Base-by-base conservation (phyloP, 495 filamentous ascomycete genomes). In the Tuber indicum region DNA sequence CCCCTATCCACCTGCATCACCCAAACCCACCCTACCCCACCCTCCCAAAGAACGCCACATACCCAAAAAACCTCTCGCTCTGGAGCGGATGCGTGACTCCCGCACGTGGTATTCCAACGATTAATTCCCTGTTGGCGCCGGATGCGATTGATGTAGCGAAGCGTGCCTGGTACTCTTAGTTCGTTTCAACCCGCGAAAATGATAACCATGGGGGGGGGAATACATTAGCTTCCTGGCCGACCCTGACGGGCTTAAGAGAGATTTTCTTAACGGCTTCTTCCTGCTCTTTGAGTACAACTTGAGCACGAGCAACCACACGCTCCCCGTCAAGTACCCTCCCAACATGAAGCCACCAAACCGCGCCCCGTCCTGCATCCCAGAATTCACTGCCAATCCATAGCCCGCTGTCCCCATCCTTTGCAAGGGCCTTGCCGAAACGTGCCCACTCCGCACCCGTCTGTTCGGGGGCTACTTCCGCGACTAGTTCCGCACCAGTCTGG, bases 341-440 rank as follows among this genome's bases (percentile, higher is more conserved):
- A 19, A 83, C 45, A 78, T 77, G 75, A 39, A 78, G 46, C 74
- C 73, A 78, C 81, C 81, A 83, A 42, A 80, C 78, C 12, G 69
- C 75, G 0, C 81, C 81, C 17, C 71, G 44, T 70, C 82, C 81
- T 1, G 62, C 71, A 26, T 73, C 71, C 81, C 81, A 82, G 26
- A 75, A 80, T 36, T 82, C 81, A 26, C 78, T 81, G 8, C 78
- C 77, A 0, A 83, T 75, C 81, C 81, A 82, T 36, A 79, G 42
- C 0, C 73, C 73, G 1, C 19, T 72, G 3, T 21, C 71, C 17
- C 0, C 44, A 44, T 75, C 81, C 7, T 26, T 74, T 3, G 75
- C 77, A 0, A 83, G 3, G 16, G 47, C 72, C 8, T 71, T 41
- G 10, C 81, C 81, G 69, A 83, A 83, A 39, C 78, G 80, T 4